Base-by-base conservation (phyloP, 2,329 filamentous ascomycete species). In the Zarea fungicola region DNA sequence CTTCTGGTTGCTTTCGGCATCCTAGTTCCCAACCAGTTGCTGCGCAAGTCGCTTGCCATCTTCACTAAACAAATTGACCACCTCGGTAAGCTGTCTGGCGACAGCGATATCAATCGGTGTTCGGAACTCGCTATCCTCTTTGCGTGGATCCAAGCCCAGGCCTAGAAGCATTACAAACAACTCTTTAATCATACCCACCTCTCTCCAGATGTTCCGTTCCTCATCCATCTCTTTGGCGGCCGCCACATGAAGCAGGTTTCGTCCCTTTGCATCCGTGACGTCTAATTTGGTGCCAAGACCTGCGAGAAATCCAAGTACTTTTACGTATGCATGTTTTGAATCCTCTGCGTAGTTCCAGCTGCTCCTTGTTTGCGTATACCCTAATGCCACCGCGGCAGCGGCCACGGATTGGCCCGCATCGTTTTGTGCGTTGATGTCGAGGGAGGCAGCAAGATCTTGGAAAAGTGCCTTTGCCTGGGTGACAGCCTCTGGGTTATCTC, bases 41-140 rank as follows among this genome's bases (percentile, higher is more conserved):
- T 46, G 21, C 23, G 31, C 43, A 14, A 32, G 21, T 5, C 43
- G 31, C 16, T 37, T 25, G 3, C 32, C 43, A 21, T 46, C 31
- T 32, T 46, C 32, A 16, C 43, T 37, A 42, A 62, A 63, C 37
- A 64, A 23, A 3, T 34, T 47, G 49, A 63, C 34, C 9, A 60
- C 52, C 2, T 32, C 39, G 19, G 36, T 35, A 6, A 55, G 55
- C 8, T 53, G 49, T 41, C 49, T 56, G 11, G 56, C 58, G 16
- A 56, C 60, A n/a, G 61, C 61, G 7, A 62, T 54, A 50, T 64
- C 60, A 28, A 62, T 45, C 18, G 56, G 45, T n/a, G 53, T 58
- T 42, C 50, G 37, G 21, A 52, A 36, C 28, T 48, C 42, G 2
- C 46, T 19, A 34, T 62, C 56, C 49, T 58, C 53, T 16, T 18